Percentiles rank a stretch among this genome's conserved stretches.
These are phyloP conservation scores for Cutaneotrichosporon arboriforme DNA, from an alignment of 1,284 basidiomycete species.

Conservation along the genomic window DNA sequence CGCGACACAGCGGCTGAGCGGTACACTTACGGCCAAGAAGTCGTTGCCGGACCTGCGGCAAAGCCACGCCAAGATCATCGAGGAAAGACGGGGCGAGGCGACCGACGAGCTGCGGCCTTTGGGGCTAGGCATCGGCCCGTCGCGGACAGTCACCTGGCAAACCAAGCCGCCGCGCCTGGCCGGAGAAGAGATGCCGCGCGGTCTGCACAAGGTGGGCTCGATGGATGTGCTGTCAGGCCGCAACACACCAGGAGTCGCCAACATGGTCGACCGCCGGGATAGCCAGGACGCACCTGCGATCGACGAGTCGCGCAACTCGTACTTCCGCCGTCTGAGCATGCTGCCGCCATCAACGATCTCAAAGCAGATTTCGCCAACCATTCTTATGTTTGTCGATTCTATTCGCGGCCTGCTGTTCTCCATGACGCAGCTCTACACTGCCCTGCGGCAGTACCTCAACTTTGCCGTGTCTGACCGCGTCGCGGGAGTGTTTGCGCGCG, in stretches of 20 bases:
- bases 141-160: conserved; percentile 2
- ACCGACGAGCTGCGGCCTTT: conserved; percentile 25
- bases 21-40: conserved; percentile 61
- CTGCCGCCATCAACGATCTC: conserved; percentile 64
- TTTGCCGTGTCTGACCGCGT: conserved; percentile 83
- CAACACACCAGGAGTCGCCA: not conserved
- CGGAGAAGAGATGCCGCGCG: conserved; percentile 12
- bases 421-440: conserved; percentile 84
- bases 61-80: conserved; percentile 51
- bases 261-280: conserved; percentile 2
- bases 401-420: conserved; percentile 89
- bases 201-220: conserved; percentile 26
- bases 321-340: conserved; percentile 78
- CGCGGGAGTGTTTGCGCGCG: conserved; percentile 70
- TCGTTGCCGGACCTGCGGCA: conserved; percentile 80
- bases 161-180: not conserved
- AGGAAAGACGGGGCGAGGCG: conserved; percentile 33
- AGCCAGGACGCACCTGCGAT: conserved; percentile 43
- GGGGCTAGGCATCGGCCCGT: conserved; percentile 26
- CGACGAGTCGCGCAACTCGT: conserved; percentile 79
- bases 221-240: conserved; percentile 10
- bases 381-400: conserved; percentile 75
- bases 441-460: conserved; percentile 80
- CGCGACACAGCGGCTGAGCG: conserved; percentile 39
- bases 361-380: conserved; percentile 65